A percentile compares a stretch with the other conserved stretches of the same genome.
phyloP scores from a whole-genome alignment of 345 rosid species.

The Abelmoschus esculentus region DNA sequence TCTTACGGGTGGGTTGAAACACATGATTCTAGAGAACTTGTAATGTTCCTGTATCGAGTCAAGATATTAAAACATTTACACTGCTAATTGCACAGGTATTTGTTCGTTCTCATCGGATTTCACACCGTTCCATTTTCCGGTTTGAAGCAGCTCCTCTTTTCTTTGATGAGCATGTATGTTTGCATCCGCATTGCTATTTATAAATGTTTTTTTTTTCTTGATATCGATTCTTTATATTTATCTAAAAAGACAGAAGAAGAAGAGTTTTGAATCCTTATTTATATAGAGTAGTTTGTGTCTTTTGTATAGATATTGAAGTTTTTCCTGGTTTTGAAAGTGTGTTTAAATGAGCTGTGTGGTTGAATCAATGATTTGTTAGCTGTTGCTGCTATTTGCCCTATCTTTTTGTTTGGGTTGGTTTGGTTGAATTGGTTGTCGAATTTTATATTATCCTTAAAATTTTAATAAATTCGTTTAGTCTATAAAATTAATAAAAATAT shows the following conservation, averaged over 20 bases:
- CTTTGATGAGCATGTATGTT: background rate
- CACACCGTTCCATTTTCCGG: background rate
- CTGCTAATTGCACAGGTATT: constrained; percentile 3
- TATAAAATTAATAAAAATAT: no score
- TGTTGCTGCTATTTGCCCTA: background rate
- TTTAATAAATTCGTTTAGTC: no score
- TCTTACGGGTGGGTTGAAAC: background rate
- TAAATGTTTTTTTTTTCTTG: background rate
- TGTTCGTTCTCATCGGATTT: background rate
- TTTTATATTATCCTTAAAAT: no score
- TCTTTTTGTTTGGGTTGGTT: no score
- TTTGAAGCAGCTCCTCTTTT: background rate
- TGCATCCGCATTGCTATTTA: background rate
- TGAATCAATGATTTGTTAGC: background rate
- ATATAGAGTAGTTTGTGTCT: background rate
- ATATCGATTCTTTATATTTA: constrained; percentile 1
- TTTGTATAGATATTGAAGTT: background rate
- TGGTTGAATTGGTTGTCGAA: no score
- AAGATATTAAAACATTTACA: background rate
- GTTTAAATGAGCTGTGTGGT: background rate
- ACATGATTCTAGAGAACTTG: background rate
- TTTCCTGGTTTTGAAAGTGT: background rate
- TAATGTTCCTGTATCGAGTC: background rate
- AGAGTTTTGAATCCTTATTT: background rate
- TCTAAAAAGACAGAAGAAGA: background rate